Base-by-base conservation (phyloP, 441 rosid species). In the Aquilaria agallochum region DNA sequence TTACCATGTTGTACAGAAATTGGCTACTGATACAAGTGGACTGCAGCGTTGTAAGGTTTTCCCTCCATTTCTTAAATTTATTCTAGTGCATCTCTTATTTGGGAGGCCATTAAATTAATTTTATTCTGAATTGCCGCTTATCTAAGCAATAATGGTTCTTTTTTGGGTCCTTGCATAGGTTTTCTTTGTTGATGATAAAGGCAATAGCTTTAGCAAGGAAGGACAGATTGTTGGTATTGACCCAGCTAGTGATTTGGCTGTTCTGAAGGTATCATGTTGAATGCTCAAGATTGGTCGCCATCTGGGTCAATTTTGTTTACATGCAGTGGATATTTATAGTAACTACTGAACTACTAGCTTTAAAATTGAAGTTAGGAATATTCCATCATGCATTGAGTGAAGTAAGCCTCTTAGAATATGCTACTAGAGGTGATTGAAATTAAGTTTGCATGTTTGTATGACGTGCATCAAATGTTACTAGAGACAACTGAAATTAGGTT, bases 21-120 rank as follows among this genome's bases (percentile, higher is more conserved):
- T 94, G 81, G 93, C 85, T 42, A 85, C 95, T 1, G 96, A 90
- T 74, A 72, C 74, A 47, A 75, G 69, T 49, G 92, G 97, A 14
- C 64, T 82, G 55, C 89, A 87, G 67, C 85, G 90, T 72, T 89
- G 95, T 78, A 87, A 94, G 96, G 98, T 90, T 69, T 68, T 57
- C 36, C 27, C 46, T 61, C 60, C 68, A 59, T 55, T 54, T 40
- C 11, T 65, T 7, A 34, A 36, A 15, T 8, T 42, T 42, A 2
- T 30, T 10, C 3, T 5, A 48, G 9, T 12, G 9, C 54, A 42
- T 31, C 53, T 47, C 31, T 56, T 3, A 5, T 13, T 53, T 36
- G 42, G 42, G 7, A 36, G 5, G 6, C 42, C 42, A 36, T 36
- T 32, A 5, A 9, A 6, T 14, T 55, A n/a, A 8, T 31, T 44